A percentile compares a stretch with the other conserved stretches of the same genome.
These are phyloP conservation scores for Podosphaera xanthii DNA, from an alignment of 2,329 filamentous ascomycete genomes.

Conservation along the genomic window DNA sequence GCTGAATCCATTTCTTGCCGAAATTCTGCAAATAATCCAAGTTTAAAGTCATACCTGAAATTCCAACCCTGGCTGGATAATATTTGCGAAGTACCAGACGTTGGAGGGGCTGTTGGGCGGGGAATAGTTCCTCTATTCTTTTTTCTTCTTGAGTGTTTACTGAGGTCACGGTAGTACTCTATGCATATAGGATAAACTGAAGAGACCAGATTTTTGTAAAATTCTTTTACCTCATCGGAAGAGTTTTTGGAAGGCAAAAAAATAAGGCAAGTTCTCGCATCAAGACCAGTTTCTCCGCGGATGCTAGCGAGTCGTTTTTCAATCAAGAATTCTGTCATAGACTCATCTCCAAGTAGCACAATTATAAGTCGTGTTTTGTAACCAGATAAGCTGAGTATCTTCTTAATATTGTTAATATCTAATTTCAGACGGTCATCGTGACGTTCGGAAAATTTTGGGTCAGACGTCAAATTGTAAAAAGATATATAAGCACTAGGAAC, in stretches of 20 bases:
- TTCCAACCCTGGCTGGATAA: constrained; percentile 78
- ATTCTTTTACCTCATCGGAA: constrained; percentile 45
- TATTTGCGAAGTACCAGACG: constrained; percentile 62
- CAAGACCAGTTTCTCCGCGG: constrained; percentile 54
- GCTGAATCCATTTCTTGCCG: constrained; percentile 81
- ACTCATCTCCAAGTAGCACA: constrained; percentile 53
- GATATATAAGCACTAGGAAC: constrained; percentile 62
- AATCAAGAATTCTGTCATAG: constrained; percentile 25
- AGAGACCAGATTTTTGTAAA: constrained; percentile 49
- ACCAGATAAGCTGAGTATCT: constrained; percentile 40
- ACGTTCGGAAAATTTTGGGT: constrained; percentile 50
- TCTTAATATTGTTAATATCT: constrained; percentile 61
- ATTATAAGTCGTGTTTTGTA: constrained; percentile 61
- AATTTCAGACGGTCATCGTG: constrained; percentile 72
- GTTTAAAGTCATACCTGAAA: constrained; percentile 84
- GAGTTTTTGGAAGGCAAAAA: constrained; percentile 58
- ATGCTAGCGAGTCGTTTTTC: constrained; percentile 65
- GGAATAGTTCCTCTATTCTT: constrained; percentile 57
- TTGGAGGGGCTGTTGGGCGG: constrained; percentile 62
- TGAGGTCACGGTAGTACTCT: constrained; percentile 85
- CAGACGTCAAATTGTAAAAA: constrained; percentile 56
- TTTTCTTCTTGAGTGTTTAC: constrained; percentile 80
- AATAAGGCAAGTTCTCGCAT: constrained; percentile 60
- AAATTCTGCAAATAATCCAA: constrained; percentile 77
- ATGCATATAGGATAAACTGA: constrained; percentile 51